Evolutionary conservation across 208 protist species (phyloP).

Genomic region (Porcisia deanei): DNA sequence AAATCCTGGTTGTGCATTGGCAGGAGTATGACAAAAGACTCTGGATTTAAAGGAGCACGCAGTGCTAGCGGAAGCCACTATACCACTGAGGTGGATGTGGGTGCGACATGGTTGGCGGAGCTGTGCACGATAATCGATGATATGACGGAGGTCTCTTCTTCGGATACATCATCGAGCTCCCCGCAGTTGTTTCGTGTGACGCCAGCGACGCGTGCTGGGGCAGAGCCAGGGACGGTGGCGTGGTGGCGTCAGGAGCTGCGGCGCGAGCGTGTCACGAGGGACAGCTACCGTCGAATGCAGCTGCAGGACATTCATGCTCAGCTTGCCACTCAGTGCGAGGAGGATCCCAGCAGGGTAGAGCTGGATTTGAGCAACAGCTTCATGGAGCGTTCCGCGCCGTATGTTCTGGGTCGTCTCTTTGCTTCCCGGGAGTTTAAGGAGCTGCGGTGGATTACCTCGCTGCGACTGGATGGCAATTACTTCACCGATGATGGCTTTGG

Average conservation of each 20-base stretch:
- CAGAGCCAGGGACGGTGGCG: conserved; percentile 51
- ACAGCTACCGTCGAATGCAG: conserved; percentile 46
- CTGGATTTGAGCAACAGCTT: conserved; percentile 76
- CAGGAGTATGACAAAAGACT: background rate
- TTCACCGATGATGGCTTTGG: conserved; percentile 78
- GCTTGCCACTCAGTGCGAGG: conserved; percentile 56
- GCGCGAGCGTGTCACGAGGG: conserved; percentile 62
- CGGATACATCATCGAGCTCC: conserved; percentile 44
- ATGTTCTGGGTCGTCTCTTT: conserved; percentile 66
- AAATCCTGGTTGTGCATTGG: background rate
- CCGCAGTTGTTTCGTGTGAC: conserved; percentile 70
- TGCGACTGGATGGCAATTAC: conserved; percentile 85
- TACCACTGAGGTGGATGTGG: background rate
- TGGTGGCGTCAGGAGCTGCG: conserved; percentile 82
- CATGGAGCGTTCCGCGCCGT: conserved; percentile 79
- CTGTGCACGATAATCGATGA: conserved; percentile 28
- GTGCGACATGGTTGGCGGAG: conserved; percentile 16
- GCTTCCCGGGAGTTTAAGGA: conserved; percentile 52
- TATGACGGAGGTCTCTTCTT: conserved; percentile 17
- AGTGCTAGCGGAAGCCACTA: conserved; percentile 6
- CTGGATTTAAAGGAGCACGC: background rate
- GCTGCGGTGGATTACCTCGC: conserved; percentile 70
- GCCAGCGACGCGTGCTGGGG: conserved; percentile 28
- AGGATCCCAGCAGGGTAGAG: conserved; percentile 59
- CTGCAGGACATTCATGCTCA: conserved; percentile 68